These are phyloP conservation scores for Aspergillus vadensis DNA, from an alignment of 2,329 filamentous ascomycete species.

Conservation along the genomic window DNA sequence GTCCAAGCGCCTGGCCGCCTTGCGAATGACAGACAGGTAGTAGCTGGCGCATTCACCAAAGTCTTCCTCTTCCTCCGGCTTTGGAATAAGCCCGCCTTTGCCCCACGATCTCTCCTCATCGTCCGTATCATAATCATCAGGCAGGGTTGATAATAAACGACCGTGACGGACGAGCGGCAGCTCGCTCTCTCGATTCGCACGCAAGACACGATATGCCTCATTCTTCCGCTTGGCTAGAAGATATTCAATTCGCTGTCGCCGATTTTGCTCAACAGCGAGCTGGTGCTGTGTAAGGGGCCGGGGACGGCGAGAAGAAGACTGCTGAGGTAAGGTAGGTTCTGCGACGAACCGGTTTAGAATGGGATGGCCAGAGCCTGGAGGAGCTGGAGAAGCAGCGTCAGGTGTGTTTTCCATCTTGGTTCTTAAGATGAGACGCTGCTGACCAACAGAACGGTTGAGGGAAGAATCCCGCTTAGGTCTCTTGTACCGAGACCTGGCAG, in stretches of 20 bases:
- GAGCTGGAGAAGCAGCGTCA: constrained; percentile 46
- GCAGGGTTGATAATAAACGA: constrained; percentile 45
- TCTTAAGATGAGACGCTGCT: constrained; percentile 48
- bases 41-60: constrained; percentile 51
- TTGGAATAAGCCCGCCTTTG: constrained; percentile 46
- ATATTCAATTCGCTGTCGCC: constrained; percentile 52
- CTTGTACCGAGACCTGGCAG: constrained; percentile 43
- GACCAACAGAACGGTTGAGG: constrained; percentile 36
- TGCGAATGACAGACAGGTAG: constrained; percentile 47
- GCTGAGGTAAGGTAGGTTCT: constrained; percentile 34
- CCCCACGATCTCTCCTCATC: constrained; percentile 48
- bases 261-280: constrained; percentile 52
- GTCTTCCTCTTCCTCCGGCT: constrained; percentile 48
- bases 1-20: constrained; percentile 46
- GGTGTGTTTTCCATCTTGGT: constrained; percentile 48
- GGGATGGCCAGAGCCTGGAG: constrained; percentile 45
- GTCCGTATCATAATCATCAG: constrained; percentile 51
- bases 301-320: constrained; percentile 41
- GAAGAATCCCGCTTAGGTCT: constrained; percentile 42
- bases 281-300: constrained; percentile 54
- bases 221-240: constrained; percentile 46
- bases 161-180: constrained; percentile 45
- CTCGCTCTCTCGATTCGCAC: constrained; percentile 41
- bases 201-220: constrained; percentile 41
- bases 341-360: constrained; percentile 45